Conservation (phyloP, 2,329 filamentous ascomycete species). For the Volutella citrinella region DNA sequence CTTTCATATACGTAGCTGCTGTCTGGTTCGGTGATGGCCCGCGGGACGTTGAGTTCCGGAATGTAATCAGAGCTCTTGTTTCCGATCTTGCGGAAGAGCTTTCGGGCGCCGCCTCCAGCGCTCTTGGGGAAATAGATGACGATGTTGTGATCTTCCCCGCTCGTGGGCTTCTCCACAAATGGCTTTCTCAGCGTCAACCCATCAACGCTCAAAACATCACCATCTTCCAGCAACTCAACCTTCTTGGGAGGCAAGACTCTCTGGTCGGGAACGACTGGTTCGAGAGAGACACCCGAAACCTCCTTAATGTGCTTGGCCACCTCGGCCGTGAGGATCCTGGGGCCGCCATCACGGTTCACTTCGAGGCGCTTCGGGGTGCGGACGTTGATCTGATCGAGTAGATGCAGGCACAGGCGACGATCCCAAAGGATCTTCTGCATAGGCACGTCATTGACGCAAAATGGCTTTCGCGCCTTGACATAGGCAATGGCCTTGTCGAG, state of each 20-base stretch:
- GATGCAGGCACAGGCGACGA: slow-evolving; percentile 79
- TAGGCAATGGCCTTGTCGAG: slow-evolving; percentile 97
- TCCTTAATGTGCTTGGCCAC: slow-evolving; percentile 77
- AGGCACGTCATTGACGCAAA: slow-evolving; percentile 94
- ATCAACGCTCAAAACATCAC: slow-evolving; percentile 85
- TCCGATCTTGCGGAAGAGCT: slow-evolving; percentile 93
- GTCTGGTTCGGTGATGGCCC: slow-evolving; percentile 74
- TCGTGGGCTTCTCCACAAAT: slow-evolving; percentile 98
- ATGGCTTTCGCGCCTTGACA: slow-evolving; percentile 86
- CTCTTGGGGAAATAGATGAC: slow-evolving; percentile 94
- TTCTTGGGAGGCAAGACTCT: slow-evolving; percentile 64
- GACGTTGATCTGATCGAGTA: slow-evolving; percentile 86
- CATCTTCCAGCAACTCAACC: slow-evolving; percentile 85
- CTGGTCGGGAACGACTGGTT: slow-evolving; percentile 63
- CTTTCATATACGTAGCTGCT: slow-evolving; percentile 96
- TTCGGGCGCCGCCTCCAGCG: slow-evolving; percentile 82
- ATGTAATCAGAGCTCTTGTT: slow-evolving; percentile 99
- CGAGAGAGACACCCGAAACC: slow-evolving; percentile 72
- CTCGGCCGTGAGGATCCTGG: slow-evolving; percentile 72
- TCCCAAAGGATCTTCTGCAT: slow-evolving; percentile 99
- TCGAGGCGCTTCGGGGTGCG: slow-evolving; percentile 86
- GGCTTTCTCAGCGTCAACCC: slow-evolving; percentile 80
- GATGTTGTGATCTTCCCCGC: slow-evolving; percentile 97
- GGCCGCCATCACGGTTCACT: slow-evolving; percentile 90
- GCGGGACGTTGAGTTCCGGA: slow-evolving; percentile 69